A percentile compares a stretch with the other conserved stretches of the same genome.
These are phyloP conservation scores for Ligustrum vulgare DNA, from an alignment of 257 asterid genomes.

Conservation along the genomic window DNA sequence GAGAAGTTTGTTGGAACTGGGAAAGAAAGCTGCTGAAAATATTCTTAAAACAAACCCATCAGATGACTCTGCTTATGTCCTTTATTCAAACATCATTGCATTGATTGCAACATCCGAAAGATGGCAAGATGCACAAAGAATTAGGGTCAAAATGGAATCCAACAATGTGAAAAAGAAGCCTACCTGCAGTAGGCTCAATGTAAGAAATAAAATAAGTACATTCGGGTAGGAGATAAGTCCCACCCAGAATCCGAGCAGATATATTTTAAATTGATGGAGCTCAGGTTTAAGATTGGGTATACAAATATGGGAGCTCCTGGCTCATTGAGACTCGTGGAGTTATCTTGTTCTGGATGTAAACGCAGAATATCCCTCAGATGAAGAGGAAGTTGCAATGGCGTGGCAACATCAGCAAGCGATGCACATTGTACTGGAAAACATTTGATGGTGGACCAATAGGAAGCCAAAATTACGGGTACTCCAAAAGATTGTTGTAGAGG, in stretches of 20 bases:
- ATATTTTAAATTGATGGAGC: conserved; percentile 42
- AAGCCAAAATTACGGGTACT: too few relatives aligned
- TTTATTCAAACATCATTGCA: conserved; percentile 75
- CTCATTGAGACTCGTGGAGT: too few relatives aligned
- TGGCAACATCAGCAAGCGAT: too few relatives aligned
- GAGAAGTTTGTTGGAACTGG: conserved; percentile 69
- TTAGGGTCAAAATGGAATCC: conserved; percentile 64
- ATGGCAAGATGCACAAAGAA: conserved; percentile 65
- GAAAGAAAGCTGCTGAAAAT: conserved; percentile 56
- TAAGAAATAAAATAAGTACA: conserved; percentile 53
- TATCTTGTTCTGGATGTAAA: too few relatives aligned
- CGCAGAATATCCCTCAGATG: too few relatives aligned
- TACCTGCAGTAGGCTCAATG: conserved; percentile 73
- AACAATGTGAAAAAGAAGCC: conserved; percentile 65
- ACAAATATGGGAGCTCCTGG: too few relatives aligned
- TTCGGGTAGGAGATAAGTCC: conserved; percentile 69
- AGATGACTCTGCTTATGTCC: conserved; percentile 85
- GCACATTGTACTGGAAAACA: too few relatives aligned
- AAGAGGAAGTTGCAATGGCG: too few relatives aligned
- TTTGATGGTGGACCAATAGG: too few relatives aligned
- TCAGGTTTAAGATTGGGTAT: too few relatives aligned
- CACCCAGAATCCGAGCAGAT: conserved; percentile 51
- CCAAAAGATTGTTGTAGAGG: too few relatives aligned
- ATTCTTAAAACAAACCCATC: conserved; percentile 67
- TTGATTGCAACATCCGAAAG: conserved; percentile 71